These are phyloP conservation scores for Populus euphratica DNA, from an alignment of 345 rosid genomes.

Conservation along the genomic window DNA sequence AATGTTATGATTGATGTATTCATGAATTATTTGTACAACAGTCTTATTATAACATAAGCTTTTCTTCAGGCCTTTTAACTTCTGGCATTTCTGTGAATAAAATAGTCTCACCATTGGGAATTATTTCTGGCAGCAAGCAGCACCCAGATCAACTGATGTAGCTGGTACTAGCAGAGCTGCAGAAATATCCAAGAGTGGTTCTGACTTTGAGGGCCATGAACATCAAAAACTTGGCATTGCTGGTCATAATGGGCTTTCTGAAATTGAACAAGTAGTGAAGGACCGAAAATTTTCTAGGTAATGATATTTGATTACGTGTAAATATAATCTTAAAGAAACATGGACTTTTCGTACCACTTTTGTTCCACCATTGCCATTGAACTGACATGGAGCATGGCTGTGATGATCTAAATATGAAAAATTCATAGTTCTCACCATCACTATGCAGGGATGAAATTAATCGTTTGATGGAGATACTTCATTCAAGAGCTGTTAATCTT, in stretches of 20 bases:
- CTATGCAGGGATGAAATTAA: slow-evolving; percentile 63
- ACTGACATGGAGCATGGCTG: background rate
- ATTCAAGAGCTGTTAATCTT: slow-evolving; percentile 52
- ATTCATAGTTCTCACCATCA: slow-evolving; percentile 19
- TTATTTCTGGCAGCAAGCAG: slow-evolving; percentile 24
- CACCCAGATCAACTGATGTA: slow-evolving; percentile 26
- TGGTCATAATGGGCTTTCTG: slow-evolving; percentile 41
- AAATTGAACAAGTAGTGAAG: slow-evolving; percentile 67
- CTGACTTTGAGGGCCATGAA: slow-evolving; percentile 28
- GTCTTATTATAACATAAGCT: background rate
- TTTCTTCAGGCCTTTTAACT: background rate
- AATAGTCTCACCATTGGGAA: background rate
- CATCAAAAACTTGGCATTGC: slow-evolving; percentile 18
- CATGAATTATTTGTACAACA: background rate
- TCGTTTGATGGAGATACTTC: slow-evolving; percentile 55
- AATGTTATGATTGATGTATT: background rate
- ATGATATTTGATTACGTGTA: slow-evolving; percentile 9
- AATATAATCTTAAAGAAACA: background rate
- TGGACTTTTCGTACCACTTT: background rate
- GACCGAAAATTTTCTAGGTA: slow-evolving; percentile 65
- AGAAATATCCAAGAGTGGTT: slow-evolving; percentile 22
- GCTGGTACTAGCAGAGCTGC: slow-evolving; percentile 32
- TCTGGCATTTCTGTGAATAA: background rate
- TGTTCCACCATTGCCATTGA: background rate
- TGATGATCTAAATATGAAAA: background rate